Percentiles rank a stretch among this genome's conserved stretches.
phyloP scores from a whole-genome alignment of 2,329 filamentous ascomycete genomes.

The Fusarium napiforme region DNA sequence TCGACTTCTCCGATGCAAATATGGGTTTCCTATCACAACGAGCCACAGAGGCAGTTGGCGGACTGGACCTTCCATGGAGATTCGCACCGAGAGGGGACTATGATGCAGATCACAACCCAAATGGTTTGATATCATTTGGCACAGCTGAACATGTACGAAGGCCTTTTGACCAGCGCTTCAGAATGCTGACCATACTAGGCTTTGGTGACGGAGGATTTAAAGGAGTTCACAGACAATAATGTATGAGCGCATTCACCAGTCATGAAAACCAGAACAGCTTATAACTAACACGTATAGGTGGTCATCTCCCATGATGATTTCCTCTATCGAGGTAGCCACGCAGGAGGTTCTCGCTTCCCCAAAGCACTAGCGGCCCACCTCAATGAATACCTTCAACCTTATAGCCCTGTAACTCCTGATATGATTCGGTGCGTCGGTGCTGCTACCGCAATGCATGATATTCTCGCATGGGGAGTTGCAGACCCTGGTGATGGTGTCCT shows the following conservation, averaged over 20 bases:
- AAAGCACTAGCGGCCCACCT: constrained; percentile 51
- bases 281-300: constrained; percentile 23
- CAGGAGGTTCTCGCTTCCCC: constrained; percentile 50
- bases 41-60: constrained; percentile 38
- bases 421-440: constrained; percentile 51
- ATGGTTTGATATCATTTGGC: constrained; percentile 59
- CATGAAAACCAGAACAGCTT: neutral
- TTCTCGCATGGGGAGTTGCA: constrained; percentile 53
- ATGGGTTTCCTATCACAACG: constrained; percentile 37
- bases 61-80: constrained; percentile 47
- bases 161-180: neutral
- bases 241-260: constrained; percentile 32
- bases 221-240: constrained; percentile 46
- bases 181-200: constrained; percentile 34
- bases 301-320: constrained; percentile 47
- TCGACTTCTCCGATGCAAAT: constrained; percentile 18
- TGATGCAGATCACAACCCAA: constrained; percentile 51
- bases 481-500: constrained; percentile 55
- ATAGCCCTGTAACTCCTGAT: constrained; percentile 42
- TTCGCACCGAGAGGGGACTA: constrained; percentile 51
- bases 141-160: constrained; percentile 58
- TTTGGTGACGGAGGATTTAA: constrained; percentile 54
- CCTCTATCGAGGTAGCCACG: constrained; percentile 51
- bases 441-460: constrained; percentile 54
- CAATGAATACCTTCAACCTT: constrained; percentile 52